A percentile compares a stretch with the other conserved stretches of the same genome.
Evolutionary conservation across 2,329 filamentous ascomycete genomes (phyloP).

Genomic region (Colletotrichum trifolii): DNA sequence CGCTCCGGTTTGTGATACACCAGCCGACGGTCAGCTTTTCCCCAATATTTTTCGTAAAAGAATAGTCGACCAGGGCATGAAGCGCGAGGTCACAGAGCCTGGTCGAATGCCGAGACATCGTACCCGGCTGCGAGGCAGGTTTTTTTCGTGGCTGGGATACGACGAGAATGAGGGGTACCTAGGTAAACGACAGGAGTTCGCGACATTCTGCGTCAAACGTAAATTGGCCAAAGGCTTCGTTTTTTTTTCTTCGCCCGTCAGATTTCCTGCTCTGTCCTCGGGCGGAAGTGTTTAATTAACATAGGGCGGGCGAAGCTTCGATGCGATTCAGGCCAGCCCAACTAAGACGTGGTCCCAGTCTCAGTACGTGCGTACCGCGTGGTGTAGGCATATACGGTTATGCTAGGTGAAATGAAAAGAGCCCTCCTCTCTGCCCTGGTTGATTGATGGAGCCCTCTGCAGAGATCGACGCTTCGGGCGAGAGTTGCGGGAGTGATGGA

Average conservation of each 20-base stretch:
- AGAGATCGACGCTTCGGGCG: not conserved
- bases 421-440: too few species aligned
- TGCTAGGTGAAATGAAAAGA: too few species aligned
- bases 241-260: too few species aligned
- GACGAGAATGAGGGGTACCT: too few species aligned
- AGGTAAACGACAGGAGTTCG: not conserved
- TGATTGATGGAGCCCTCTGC: not conserved
- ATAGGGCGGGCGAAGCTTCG: not conserved
- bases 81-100: not conserved
- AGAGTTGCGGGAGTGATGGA: not conserved
- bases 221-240: too few species aligned
- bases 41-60: too few species aligned
- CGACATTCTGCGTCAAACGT: not conserved
- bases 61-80: not conserved
- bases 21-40: not conserved
- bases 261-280: too few species aligned
- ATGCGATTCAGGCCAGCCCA: too few species aligned
- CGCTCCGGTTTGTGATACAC: too few species aligned
- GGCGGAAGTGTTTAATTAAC: not conserved
- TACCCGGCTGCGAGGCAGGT: not conserved
- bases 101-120: not conserved
- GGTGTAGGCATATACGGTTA: not conserved
- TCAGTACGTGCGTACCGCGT: not conserved
- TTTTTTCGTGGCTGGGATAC: not conserved
- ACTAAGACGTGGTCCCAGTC: too few species aligned